Conservation (phyloP, 208 protist species). For the Wallacemonas sp. region DNA sequence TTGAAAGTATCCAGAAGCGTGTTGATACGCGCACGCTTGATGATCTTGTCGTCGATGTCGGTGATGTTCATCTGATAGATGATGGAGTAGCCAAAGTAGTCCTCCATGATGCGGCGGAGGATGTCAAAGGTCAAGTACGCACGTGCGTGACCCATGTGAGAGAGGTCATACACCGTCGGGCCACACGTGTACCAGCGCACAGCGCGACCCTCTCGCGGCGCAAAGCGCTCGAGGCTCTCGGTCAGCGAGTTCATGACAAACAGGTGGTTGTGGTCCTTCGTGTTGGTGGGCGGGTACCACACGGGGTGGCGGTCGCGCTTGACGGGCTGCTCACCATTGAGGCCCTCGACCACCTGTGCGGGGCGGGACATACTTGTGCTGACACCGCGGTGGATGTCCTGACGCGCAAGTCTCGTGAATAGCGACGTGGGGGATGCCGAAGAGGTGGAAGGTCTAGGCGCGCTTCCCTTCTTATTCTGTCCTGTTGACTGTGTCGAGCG, state of each 20-base stretch:
- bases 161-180: constrained; percentile 96
- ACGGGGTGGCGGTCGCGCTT: constrained; percentile 63
- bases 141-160: constrained; percentile 98
- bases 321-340: constrained; percentile 37
- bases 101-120: constrained; percentile 94
- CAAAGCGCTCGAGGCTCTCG: constrained; percentile 71
- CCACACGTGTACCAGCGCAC: constrained; percentile 98
- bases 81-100: constrained; percentile 96
- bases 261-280: constrained; percentile 29
- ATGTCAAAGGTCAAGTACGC: constrained; percentile 99
- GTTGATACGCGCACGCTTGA: constrained; percentile 91
- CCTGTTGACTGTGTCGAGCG: too few species aligned
- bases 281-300: constrained; percentile 63
- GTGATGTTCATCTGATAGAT: constrained; percentile 98
- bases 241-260: constrained; percentile 86
- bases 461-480: too few species aligned
- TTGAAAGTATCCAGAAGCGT: constrained; percentile 83
- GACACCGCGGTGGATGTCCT: too few species aligned
- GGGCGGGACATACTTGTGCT: neutral
- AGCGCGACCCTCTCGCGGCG: constrained; percentile 47
- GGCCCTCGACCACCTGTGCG: constrained; percentile 25
- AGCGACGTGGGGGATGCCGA: neutral
- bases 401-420: too few species aligned
- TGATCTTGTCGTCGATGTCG: constrained; percentile 99
- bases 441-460: too few species aligned